Base-by-base conservation (phyloP, 805 yeast genomes). In the Kazachstania taianensis region DNA sequence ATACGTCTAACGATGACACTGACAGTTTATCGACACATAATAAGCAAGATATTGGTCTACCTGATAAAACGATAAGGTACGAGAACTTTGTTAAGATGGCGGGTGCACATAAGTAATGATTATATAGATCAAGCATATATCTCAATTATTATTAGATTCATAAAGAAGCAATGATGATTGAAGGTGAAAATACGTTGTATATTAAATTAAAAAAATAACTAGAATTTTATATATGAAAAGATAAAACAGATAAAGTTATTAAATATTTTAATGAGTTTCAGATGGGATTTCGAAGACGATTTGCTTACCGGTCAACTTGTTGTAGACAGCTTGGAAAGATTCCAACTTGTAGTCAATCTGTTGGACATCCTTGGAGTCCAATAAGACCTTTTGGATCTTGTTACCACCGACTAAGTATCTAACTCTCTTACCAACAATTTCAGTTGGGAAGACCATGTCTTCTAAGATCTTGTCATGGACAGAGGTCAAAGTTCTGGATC, bases 371-470 rank as follows among this genome's bases (percentile, higher is more conserved):
- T 92, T 92, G 65, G 95, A 82, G 79, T 87, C 95, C 65, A 89
- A 81, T 70, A 85, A 79, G 54, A 89, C 89, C 78, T 92, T 92
- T 73, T 89, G 94, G 72, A 89, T 79, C 77, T 84, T 89, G 84
- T 80, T 76, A 72, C 98, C 98, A 72, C 97, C 97, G 61, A 85
- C 94, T 67, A 85, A 78, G 84, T 83, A 87, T 80, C 96, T 86
- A 65, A 84, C 89, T 77, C 98, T 86, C 86, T 92, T 92, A 71
- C 98, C 98, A 56, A 81, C 78, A 63, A 89, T 89, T 78, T 89
- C 96, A 57, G 97, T 87, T 72, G 98, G 98, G 96, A 81, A 89
- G 55, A 92, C 98, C 66, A 89, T 78, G 73, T 89, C 98, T 75
- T 92, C 98, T 69, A 89, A 84, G 73, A 89, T 74, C 70, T 85